A percentile compares a stretch with the other conserved stretches of the same genome.
phyloP scores from a whole-genome alignment of 352 stramenopile genomes.

The Thraustotheca clavata region DNA sequence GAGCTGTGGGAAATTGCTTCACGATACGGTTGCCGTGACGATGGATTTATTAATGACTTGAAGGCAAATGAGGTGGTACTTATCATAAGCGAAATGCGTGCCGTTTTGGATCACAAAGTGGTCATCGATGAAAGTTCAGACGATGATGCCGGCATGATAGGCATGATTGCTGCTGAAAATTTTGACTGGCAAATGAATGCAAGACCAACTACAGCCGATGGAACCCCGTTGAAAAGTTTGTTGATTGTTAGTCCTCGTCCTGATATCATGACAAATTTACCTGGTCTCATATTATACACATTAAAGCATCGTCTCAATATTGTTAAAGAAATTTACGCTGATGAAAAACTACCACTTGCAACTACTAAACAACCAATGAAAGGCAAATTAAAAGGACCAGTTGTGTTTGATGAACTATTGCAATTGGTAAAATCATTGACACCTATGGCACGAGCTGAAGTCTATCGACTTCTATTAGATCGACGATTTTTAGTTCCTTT shows the following conservation, averaged over 20 bases:
- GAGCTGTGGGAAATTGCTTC: not conserved
- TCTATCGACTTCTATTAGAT: not conserved
- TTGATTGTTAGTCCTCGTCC: not conserved
- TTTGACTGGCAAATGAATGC: not conserved
- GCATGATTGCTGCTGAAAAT: not conserved
- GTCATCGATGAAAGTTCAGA: not conserved
- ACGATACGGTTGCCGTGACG: not conserved
- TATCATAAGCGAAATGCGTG: not conserved
- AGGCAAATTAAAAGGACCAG: not conserved
- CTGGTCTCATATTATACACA: not conserved
- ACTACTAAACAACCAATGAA: not conserved
- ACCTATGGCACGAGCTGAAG: not conserved
- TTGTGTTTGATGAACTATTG: not conserved
- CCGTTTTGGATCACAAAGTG: not conserved
- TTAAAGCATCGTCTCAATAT: not conserved
- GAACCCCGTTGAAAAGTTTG: not conserved
- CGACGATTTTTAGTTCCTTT: not conserved
- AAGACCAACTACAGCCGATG: not conserved
- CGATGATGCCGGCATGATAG: not conserved
- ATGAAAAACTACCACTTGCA: not conserved
- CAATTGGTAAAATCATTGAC: not conserved
- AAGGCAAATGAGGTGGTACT: not conserved
- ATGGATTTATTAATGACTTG: not conserved
- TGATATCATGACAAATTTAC: not conserved
- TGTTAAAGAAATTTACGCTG: not conserved